Evolutionary conservation across 306 rosid species (phyloP), one percentile per base, ranked within the genome.

Genomic region (Glycine latifolia): DNA sequence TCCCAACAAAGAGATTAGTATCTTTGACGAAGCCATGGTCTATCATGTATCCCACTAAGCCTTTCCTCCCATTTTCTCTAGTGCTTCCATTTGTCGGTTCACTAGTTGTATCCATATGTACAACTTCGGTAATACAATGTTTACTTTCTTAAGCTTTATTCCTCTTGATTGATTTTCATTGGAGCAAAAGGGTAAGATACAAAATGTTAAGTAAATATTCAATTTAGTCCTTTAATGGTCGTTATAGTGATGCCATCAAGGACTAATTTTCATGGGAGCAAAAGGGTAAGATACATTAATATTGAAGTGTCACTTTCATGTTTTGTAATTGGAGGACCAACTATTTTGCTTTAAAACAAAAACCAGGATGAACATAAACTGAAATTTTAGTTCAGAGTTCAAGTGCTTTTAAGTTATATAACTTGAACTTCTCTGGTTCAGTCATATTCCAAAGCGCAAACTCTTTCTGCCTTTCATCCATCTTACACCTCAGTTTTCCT

Each of bases 41-140:
- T 74, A n/a, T 43, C 47, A 43, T 65, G 77, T 13, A 61, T 54
- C 69, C 86, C 86, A 83, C 83, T 76, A 74, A 16, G 10, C 33
- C 67, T 63, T 47, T 70, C n/a, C 35, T 14, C 50, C 70, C 61
- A 75, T 71, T 67, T 56, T 44, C 26, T 37, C 46, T 58, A 58
- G 81, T 82, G 85, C 73, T 16, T 70, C 37, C 50, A 79, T 65
- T 62, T 33, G 80, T 76, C 60, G 8, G 7, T 35, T 76, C 39
- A 10, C 62, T 54, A 4, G 6, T 41, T 67, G 52, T n/a, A 6
- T 33, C 13, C 48, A 26, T 70, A 13, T 47, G 11, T 11, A 61
- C 59, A 71, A 8, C 7, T 13, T n/a, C 17, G 2, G 70, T 37
- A 33, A 33, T 13, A 3, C 50, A 6, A 10, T 56, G 41, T 74